Evolutionary conservation across 768 basidiomycete species (phyloP).

Genomic region (Suillus discolor): DNA sequence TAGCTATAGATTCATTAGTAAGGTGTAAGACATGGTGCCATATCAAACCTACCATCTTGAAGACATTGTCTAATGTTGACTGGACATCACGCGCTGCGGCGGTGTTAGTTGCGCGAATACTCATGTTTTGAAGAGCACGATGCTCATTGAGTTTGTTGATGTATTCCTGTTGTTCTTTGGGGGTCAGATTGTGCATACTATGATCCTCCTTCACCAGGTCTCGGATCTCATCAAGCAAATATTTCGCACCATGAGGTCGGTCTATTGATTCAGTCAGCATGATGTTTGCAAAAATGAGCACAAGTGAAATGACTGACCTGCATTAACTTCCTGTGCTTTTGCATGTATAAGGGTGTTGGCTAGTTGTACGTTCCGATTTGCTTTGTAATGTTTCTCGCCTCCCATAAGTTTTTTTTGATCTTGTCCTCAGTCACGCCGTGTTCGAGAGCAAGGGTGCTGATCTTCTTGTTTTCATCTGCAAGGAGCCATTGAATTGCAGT

Average conservation of each 20-base stretch:
- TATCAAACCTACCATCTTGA: background rate
- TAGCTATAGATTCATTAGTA: background rate
- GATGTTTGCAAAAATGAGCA: no score
- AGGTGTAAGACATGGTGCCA: no score
- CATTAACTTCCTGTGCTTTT: conserved; percentile 4
- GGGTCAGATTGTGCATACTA: conserved; percentile 4
- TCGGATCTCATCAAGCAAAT: background rate
- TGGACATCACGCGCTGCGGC: conserved; percentile 10
- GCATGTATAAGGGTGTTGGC: conserved; percentile 5
- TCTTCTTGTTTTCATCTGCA: no score
- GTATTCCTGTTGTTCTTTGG: background rate
- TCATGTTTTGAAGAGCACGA: background rate
- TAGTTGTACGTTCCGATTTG: background rate
- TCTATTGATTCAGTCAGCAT: background rate
- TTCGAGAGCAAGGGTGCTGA: no score
- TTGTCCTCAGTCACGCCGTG: no score
- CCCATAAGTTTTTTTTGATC: no score
- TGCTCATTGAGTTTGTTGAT: conserved; percentile 5
- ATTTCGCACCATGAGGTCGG: background rate
- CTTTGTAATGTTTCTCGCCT: background rate
- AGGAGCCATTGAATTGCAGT: no score
- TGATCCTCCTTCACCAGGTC: background rate
- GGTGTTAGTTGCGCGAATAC: conserved; percentile 8
- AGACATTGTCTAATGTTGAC: background rate
- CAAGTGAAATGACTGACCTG: background rate